These are phyloP conservation scores for Neofusicoccum parvum DNA, from an alignment of 2,329 filamentous ascomycete species.

Conservation along the genomic window DNA sequence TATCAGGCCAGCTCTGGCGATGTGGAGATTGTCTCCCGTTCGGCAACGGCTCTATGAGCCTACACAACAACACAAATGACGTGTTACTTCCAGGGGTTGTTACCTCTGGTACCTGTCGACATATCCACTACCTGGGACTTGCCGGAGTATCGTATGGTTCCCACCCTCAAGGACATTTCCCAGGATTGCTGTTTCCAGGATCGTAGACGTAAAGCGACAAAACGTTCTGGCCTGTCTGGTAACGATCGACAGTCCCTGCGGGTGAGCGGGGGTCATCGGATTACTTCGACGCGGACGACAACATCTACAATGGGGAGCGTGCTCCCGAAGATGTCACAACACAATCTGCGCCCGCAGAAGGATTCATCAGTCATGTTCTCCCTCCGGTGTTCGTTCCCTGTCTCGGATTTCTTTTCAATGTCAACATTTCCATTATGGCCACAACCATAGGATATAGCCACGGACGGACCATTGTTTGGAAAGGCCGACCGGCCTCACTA, in stretches of 20 bases:
- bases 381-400: neutral
- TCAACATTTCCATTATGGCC: conserved; percentile 4
- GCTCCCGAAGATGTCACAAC: conserved; percentile 11
- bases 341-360: conserved; percentile 18
- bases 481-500: conserved; percentile 18
- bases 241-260: conserved; percentile 19
- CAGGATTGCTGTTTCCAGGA: conserved; percentile 12
- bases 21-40: neutral
- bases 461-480: conserved; percentile 19
- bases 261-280: conserved; percentile 17
- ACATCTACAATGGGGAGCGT: conserved; percentile 4
- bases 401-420: conserved; percentile 14
- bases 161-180: neutral
- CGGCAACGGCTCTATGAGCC: conserved; percentile 13
- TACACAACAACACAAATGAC: conserved; percentile 4
- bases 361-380: neutral
- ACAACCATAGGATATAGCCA: neutral
- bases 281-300: conserved; percentile 21
- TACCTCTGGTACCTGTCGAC: conserved; percentile 12
- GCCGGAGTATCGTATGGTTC: neutral
- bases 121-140: neutral
- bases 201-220: conserved; percentile 20
- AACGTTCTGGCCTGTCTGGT: conserved; percentile 12
- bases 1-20: neutral
- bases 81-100: neutral